phyloP scores from a whole-genome alignment of 1,284 basidiomycete genomes.

The Moesziomyces antarcticus region DNA sequence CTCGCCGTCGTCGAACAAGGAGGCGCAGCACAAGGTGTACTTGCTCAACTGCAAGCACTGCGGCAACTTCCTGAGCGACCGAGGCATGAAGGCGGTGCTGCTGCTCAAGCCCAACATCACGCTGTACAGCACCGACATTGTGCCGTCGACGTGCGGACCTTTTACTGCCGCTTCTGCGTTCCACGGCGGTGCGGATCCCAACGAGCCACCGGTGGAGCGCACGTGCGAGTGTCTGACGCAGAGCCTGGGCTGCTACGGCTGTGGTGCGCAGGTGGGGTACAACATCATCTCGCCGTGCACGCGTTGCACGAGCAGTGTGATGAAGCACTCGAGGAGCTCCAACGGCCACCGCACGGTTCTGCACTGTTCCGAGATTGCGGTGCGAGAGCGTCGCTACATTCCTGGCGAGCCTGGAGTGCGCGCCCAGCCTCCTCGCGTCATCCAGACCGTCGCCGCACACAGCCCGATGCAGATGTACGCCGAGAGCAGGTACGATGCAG shows the following conservation, averaged over 20 bases:
- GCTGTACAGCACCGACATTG: conserved; percentile 83
- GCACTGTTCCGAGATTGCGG: conserved; percentile 80
- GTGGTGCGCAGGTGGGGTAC: conserved; percentile 74
- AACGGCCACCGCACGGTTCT: conserved; percentile 90
- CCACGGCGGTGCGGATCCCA: conserved; percentile 58
- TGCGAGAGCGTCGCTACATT: conserved; percentile 78
- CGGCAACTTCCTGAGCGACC: conserved; percentile 79
- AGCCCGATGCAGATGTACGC: conserved; percentile 13
- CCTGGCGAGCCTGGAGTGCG: conserved; percentile 76
- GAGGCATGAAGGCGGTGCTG: conserved; percentile 87
- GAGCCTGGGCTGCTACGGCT: conserved; percentile 82
- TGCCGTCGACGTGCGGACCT: conserved; percentile 78
- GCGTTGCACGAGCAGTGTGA: conserved; percentile 67
- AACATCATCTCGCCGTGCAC: conserved; percentile 59
- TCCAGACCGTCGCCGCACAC: conserved; percentile 1
- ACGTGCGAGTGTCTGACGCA: conserved; percentile 79
- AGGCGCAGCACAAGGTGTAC: conserved; percentile 75
- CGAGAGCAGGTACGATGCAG: conserved; percentile 9
- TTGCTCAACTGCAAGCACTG: conserved; percentile 81
- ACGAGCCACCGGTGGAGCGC: conserved; percentile 71
- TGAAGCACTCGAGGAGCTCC: conserved; percentile 71
- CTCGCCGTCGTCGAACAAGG: conserved; percentile 21
- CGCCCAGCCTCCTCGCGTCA: conserved; percentile 32
- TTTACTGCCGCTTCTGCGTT: conserved; percentile 62
- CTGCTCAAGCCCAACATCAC: conserved; percentile 83